These are phyloP conservation scores for Vitis hybrid DNA, from an alignment of 177 flowering plant genomes.

Conservation along the genomic window DNA sequence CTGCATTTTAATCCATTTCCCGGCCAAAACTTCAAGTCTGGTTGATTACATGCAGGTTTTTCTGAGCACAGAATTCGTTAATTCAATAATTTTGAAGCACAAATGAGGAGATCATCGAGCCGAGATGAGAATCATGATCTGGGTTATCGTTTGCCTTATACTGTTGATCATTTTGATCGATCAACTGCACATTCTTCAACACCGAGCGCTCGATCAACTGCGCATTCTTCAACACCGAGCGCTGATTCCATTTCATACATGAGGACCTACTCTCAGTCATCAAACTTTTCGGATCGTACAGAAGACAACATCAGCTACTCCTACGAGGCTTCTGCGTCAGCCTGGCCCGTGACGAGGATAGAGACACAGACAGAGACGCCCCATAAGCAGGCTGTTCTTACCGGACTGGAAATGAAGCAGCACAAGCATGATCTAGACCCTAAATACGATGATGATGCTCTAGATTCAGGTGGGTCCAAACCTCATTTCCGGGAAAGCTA, in stretches of 20 bases:
- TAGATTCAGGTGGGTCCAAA: conserved; percentile 42
- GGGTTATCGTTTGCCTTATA: conserved; percentile 25
- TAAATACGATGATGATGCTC: conserved; percentile 28
- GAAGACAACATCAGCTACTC: conserved; percentile 56
- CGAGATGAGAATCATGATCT: conserved; percentile 41
- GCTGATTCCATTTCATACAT: conserved; percentile 50
- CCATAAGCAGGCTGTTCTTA: conserved; percentile 20
- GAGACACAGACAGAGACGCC: not conserved
- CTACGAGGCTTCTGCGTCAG: conserved; percentile 51
- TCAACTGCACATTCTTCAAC: conserved; percentile 44
- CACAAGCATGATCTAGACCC: conserved; percentile 15
- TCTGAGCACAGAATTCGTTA: not conserved
- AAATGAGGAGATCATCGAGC: conserved; percentile 46
- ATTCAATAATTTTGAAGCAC: not conserved
- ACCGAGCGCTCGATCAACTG: conserved; percentile 31
- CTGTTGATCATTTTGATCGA: conserved; percentile 41
- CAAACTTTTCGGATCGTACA: conserved; percentile 56
- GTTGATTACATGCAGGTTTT: conserved; percentile 19
- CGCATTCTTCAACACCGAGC: conserved; percentile 44
- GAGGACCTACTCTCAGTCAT: conserved; percentile 71
- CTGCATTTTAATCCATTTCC: conserved; percentile 12
- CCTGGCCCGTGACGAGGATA: conserved; percentile 30
- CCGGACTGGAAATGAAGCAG: conserved; percentile 37
- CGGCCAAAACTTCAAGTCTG: not conserved
- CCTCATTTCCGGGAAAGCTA: not conserved